These are phyloP conservation scores for Xanthoconium purpureum DNA, from an alignment of 768 basidiomycete genomes.

Conservation along the genomic window DNA sequence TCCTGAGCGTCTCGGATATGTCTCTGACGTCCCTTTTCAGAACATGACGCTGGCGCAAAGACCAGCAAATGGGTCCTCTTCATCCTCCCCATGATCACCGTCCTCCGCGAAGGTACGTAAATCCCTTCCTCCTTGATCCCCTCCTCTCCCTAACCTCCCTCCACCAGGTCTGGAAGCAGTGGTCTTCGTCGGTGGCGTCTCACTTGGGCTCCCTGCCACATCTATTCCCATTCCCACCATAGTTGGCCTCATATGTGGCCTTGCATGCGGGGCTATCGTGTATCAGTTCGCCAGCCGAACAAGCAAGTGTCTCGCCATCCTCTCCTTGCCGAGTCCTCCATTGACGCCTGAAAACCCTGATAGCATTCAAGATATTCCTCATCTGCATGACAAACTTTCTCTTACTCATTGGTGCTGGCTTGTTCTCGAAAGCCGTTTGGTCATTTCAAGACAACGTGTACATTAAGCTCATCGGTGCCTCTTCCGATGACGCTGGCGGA, in stretches of 20 bases:
- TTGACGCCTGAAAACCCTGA: background rate
- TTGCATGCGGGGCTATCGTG: conserved; percentile 70
- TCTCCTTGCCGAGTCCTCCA: background rate
- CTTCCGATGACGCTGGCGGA: conserved; percentile 65
- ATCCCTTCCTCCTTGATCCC: too few relatives aligned
- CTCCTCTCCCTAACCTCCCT: background rate
- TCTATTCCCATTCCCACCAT: conserved; percentile 91
- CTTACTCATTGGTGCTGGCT: conserved; percentile 89
- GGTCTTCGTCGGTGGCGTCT: conserved; percentile 91
- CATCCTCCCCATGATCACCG: conserved; percentile 85
- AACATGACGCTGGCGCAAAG: conserved; percentile 45
- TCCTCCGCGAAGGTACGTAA: conserved; percentile 80
- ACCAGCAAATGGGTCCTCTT: conserved; percentile 86
- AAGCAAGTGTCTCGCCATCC: conserved; percentile 40
- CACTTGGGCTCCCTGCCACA: conserved; percentile 75
- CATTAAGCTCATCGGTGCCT: conserved; percentile 64
- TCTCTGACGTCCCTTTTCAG: conserved; percentile 19
- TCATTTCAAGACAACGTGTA: conserved; percentile 69
- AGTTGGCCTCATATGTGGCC: conserved; percentile 76
- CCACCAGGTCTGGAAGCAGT: conserved; percentile 77
- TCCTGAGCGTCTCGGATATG: background rate
- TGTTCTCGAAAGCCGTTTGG: conserved; percentile 79
- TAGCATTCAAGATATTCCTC: conserved; percentile 83
- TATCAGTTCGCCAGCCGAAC: conserved; percentile 77
- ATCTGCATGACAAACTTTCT: conserved; percentile 89